Evolutionary conservation across 768 basidiomycete species (phyloP).

Genomic region (Phallus indusiatus): DNA sequence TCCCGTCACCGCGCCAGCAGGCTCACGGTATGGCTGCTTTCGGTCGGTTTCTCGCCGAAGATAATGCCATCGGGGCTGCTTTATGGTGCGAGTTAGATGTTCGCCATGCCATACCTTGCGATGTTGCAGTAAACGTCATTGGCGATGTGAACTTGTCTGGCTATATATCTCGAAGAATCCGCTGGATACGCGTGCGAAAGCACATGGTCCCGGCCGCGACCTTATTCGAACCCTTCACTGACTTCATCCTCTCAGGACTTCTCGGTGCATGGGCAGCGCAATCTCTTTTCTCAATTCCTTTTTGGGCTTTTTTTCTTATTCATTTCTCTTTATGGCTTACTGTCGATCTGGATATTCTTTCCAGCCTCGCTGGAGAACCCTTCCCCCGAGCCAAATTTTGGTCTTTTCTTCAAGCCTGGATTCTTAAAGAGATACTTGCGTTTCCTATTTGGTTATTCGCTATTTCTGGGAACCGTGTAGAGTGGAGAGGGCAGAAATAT

Average conservation of each 20-base stretch:
- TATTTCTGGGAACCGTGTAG: conserved; percentile 70
- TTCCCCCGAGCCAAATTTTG: conserved; percentile 38
- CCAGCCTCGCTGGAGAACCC: conserved; percentile 61
- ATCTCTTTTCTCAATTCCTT: conserved; percentile 41
- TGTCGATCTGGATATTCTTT: conserved; percentile 77
- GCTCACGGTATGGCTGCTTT: conserved; percentile 65
- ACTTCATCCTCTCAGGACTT: conserved; percentile 62
- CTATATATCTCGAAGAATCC: conserved; percentile 81
- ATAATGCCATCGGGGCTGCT: conserved; percentile 91
- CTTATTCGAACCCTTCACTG: conserved; percentile 86
- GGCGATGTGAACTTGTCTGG: conserved; percentile 79
- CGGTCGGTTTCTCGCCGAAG: conserved; percentile 87
- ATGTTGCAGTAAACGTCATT: conserved; percentile 81
- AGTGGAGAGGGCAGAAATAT: conserved; percentile 83
- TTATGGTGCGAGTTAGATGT: conserved; percentile 90
- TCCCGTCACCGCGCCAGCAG: conserved; percentile 9
- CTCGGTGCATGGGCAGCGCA: conserved; percentile 50
- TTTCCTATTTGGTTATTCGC: conserved; percentile 85
- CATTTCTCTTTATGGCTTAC: conserved; percentile 65
- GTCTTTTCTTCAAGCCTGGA: conserved; percentile 72
- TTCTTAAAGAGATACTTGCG: conserved; percentile 67
- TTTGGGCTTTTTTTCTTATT: conserved; percentile 42
- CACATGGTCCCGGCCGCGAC: conserved; percentile 87
- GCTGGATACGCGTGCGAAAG: conserved; percentile 97
- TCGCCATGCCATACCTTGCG: conserved; percentile 83